Base-by-base conservation (phyloP, 2,329 filamentous ascomycete species). In the Xylogone sp. region DNA sequence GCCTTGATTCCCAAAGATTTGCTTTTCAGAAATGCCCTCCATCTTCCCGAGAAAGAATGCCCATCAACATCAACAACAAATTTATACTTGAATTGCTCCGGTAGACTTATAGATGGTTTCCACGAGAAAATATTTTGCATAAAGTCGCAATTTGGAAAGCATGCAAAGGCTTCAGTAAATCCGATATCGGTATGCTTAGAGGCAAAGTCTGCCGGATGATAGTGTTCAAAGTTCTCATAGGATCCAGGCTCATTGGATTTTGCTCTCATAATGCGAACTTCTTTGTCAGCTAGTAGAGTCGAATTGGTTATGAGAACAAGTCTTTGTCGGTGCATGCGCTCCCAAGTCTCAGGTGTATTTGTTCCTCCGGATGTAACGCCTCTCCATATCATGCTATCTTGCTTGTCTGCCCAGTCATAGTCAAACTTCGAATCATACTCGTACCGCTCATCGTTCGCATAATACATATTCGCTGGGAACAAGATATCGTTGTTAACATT, bases 51-150 rank as follows among this genome's bases (percentile, higher is more conserved):
- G 62, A 87, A 87, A 1, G 78, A 82, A 69, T 87, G 84, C 24
- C 88, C 89, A 66, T 93, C 89, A 51, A 93, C 79, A 64, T 94
- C 89, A 0, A 86, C 82, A 2, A 93, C 74, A 62, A 82, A 88
- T 65, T 90, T 92, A 69, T 75, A 21, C 65, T 68, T 58, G 63
- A 83, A 85, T 66, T 85, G 81, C 50, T 80, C 65, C 2, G 69
- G 64, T 56, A 84, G 76, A 71, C 58, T 81, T 71, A 77, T 78
- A 78, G 60, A 68, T 49, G 74, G 76, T 57, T 82, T 82, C 64
- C 71, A 72, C 2, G 64, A 54, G 47, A 70, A 66, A 24, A 74
- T 70, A n/a, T 74, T 58, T 57, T 80, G 77, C 2, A 69, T 65
- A 57, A 79, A 83, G 10, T 62, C 60, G 16, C 65, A 65, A 34